phyloP scores from a whole-genome alignment of 768 basidiomycete genomes.

The Termitomyces sp. region DNA sequence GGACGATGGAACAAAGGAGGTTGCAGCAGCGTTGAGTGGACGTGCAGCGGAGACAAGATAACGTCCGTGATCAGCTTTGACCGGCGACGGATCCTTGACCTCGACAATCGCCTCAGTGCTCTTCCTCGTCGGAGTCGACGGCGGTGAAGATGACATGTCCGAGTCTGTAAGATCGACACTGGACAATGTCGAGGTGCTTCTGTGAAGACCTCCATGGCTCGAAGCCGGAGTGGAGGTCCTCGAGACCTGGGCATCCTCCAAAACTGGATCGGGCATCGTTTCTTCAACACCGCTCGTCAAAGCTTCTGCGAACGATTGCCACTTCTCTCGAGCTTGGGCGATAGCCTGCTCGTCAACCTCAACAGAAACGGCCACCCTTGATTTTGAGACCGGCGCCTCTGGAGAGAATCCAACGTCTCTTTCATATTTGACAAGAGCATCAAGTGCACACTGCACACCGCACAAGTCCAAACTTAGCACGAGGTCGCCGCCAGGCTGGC shows the following conservation, averaged over 20 bases:
- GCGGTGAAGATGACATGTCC: constrained; percentile 41
- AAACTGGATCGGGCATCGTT: background rate
- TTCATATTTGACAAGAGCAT: constrained; percentile 40
- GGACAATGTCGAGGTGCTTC: constrained; percentile 36
- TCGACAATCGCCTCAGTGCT: constrained; percentile 35
- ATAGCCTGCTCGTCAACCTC: constrained; percentile 35
- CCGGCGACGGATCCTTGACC: constrained; percentile 34
- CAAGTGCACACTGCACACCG: constrained; percentile 37
- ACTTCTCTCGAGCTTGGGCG: constrained; percentile 33
- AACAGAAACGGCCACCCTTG: constrained; percentile 16
- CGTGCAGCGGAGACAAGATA: constrained; percentile 21
- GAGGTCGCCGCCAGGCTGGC: constrained; percentile 17
- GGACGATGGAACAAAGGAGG: constrained; percentile 43
- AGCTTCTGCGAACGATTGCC: constrained; percentile 41
- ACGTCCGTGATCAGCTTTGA: constrained; percentile 18
- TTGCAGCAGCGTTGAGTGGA: constrained; percentile 43
- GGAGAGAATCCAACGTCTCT: constrained; percentile 40
- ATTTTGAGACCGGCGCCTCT: constrained; percentile 8
- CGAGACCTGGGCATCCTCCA: constrained; percentile 18
- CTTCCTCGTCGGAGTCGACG: constrained; percentile 50
- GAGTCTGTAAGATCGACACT: constrained; percentile 44
- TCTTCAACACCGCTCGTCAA: constrained; percentile 29
- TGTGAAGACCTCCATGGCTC: constrained; percentile 25
- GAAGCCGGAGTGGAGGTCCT: constrained; percentile 20
- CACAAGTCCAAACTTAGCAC: constrained; percentile 38